These are phyloP conservation scores for Diutina sp. DNA, from an alignment of 1,139 yeast genomes.

Conservation along the genomic window DNA sequence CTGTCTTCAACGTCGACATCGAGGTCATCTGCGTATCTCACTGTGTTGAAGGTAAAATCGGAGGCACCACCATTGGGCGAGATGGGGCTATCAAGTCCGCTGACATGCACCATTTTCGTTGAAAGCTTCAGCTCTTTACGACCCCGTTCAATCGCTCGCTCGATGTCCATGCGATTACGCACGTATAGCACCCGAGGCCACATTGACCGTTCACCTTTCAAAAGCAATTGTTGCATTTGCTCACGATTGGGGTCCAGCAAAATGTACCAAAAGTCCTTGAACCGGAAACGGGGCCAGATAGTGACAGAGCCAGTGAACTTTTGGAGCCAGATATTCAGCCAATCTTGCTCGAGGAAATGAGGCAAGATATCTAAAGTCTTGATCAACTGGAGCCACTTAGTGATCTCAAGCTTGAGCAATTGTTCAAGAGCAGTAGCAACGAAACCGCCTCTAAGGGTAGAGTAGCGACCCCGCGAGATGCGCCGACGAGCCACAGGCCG, in stretches of 20 bases:
- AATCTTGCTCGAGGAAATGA: conserved; percentile 59
- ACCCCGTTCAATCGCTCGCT: conserved; percentile 50
- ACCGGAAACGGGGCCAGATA: conserved; percentile 55
- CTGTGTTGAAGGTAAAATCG: not conserved
- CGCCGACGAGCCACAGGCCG: conserved; percentile 60
- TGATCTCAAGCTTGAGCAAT: conserved; percentile 55
- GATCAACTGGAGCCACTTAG: conserved; percentile 61
- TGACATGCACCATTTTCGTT: not conserved
- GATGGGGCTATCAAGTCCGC: not conserved
- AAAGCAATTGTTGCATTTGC: conserved; percentile 40
- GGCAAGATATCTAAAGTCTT: conserved; percentile 59
- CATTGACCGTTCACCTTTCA: conserved; percentile 53
- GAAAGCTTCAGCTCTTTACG: conserved; percentile 8
- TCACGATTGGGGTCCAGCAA: conserved; percentile 57
- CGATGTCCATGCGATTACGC: conserved; percentile 48
- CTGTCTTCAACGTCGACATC: not conserved
- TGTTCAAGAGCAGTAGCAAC: conserved; percentile 63
- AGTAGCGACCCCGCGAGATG: conserved; percentile 22
- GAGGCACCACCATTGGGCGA: not conserved
- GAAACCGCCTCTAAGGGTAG: conserved; percentile 61
- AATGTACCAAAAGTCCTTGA: conserved; percentile 51
- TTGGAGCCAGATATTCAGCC: conserved; percentile 71
- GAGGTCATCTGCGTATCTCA: not conserved
- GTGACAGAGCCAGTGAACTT: conserved; percentile 66
- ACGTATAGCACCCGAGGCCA: conserved; percentile 58